phyloP scores from a whole-genome alignment of 2,329 filamentous ascomycete genomes.

The Dothideomycetes sp. region DNA sequence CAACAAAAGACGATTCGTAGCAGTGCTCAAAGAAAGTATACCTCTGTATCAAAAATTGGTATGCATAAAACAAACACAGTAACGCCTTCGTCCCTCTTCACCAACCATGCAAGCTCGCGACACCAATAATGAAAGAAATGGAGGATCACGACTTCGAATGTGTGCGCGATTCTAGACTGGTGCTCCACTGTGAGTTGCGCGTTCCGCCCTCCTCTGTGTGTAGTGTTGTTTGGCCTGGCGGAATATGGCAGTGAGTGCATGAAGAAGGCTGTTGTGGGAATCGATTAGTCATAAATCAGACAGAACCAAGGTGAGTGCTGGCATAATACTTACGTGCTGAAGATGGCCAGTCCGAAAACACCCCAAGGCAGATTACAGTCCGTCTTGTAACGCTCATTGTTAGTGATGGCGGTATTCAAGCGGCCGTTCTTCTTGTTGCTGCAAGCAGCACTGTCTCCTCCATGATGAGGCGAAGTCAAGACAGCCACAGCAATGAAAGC shows the following conservation, averaged over 20 bases:
- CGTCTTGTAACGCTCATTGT: conserved; percentile 10
- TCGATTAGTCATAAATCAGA: neutral
- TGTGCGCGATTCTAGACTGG: no score
- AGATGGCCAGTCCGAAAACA: conserved; percentile 32
- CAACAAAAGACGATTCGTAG: no score
- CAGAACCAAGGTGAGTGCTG: neutral
- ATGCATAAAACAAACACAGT: no score
- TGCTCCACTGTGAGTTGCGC: neutral
- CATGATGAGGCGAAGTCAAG: conserved; percentile 20
- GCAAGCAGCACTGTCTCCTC: neutral
- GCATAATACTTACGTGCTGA: conserved; percentile 30
- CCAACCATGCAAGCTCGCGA: no score
- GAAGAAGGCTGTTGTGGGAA: conserved; percentile 26
- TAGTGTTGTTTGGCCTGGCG: conserved; percentile 24
- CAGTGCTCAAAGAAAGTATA: no score
- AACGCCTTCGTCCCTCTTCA: no score
- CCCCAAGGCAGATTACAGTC: conserved; percentile 31
- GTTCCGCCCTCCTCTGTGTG: conserved; percentile 4
- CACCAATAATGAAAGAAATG: no score
- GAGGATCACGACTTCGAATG: no score
- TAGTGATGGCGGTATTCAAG: neutral
- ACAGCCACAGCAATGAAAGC: conserved; percentile 34
- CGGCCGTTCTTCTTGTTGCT: neutral
- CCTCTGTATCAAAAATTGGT: no score
- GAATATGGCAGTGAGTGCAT: conserved; percentile 31